Evolutionary conservation across 768 basidiomycete species (phyloP), one percentile per base, ranked within the genome.

Genomic region (Myochromella boudieri): DNA sequence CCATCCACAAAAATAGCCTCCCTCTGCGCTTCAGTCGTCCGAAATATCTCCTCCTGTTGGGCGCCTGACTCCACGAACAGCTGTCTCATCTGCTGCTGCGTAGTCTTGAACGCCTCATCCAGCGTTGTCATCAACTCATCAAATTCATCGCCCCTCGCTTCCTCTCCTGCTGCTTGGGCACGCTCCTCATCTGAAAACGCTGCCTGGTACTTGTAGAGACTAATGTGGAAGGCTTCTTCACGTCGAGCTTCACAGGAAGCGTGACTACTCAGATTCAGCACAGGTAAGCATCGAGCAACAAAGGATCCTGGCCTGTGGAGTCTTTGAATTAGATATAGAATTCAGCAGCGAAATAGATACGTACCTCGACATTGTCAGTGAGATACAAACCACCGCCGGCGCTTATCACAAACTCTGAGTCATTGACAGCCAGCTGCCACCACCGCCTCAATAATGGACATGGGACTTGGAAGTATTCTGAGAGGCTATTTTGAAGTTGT

Each of bases 161-260:
- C 26, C 40, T 48, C 46, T 28, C 46, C 39, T 11, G 15, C 33
- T 11, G 25, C 20, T 22, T 48, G 46, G 14, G 10, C 4, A 10
- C 7, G 33, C 39, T 48, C 46, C 18, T 48, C 46, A 7, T 48
- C 18, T n/a, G 33, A 15, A 15, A 42, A 48, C 17, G 41, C 33
- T 12, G 36, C 12, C 33, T 37, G 40, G 7, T 36, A 42, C 8
- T 48, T 33, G 12, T 37, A n/a, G 7, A 42, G 24, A 15, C 40
- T 48, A 3, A 5, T 22, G 12, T 28, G 32, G 24, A 48, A 48
- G 6, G 31, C 36, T 6, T 36, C 33, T 5, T 48, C 22, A 1
- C 25, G 40, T 3, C 29, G 32, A 10, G 9, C 33, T 29, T 48
- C 46, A 29, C 40, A 34, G 3, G n/a, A 17, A 27, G 39, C 33